Evolutionary conservation across 768 basidiomycete species (phyloP), one percentile per base, ranked within the genome.

Genomic region (Collybiopsis confluens): DNA sequence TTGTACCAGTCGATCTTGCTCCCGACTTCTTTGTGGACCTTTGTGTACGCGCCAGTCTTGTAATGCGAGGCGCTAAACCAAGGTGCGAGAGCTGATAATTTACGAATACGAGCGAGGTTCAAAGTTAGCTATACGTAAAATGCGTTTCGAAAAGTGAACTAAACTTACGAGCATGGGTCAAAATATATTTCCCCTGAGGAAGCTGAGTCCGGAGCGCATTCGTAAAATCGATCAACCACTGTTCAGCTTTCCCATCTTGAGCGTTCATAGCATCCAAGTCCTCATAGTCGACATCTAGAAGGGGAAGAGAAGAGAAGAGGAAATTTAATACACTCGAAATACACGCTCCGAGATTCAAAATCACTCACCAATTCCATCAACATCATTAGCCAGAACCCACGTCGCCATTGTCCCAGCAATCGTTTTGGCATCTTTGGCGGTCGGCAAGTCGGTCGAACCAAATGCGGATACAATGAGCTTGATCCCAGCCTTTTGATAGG

Each of bases 391-490:
- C 54, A 69, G 68, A 28, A 80, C 79, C 62, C 66, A 81, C 13
- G 67, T 66, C 2, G 79, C 77, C 55, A 80, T 65, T 7, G 68
- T 69, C 54, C 72, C 68, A 0, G 79, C 79, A 1, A 71, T 70
- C 5, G 59, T 57, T 1, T 68, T 64, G 15, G 79, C 72, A 59
- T 80, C 74, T 9, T 67, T 70, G 27, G 73, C 8, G 8, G 78
- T 80, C 2, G 78, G 78, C 6, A 66, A 55, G 45, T 75, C 72
- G 2, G 68, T 63, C 20, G 76, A 71, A 4, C 77, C 76, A 54
- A 82, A 82, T 2, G 66, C 73, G 38, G 78, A 76, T 4, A 82
- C 80, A 55, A 82, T 71, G 43, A 82, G 47, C 8, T 13, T 16
- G 18, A 15, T 45, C 44, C 11, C 20, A 78, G 76, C 0, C 71